Conservation (phyloP, 1,139 yeast species). For the Kurtzmaniella quercitrusa region DNA sequence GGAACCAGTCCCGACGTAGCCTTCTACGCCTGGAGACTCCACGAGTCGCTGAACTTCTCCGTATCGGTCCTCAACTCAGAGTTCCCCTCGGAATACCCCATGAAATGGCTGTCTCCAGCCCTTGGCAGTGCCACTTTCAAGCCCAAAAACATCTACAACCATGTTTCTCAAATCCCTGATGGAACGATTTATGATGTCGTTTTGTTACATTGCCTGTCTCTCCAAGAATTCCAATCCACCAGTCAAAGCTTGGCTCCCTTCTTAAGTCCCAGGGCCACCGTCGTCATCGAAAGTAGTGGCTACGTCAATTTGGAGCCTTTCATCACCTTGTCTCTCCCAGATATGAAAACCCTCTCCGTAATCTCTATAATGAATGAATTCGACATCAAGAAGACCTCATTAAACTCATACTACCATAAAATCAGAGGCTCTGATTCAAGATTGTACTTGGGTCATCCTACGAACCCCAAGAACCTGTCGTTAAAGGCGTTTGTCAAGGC, state of each 20-base stretch:
- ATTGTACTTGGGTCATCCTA: slow-evolving; percentile 31
- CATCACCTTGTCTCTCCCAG: slow-evolving; percentile 35
- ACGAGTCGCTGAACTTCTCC: slow-evolving; percentile 32
- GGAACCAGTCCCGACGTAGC: slow-evolving; percentile 48
- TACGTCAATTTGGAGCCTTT: slow-evolving; percentile 71
- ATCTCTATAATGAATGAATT: slow-evolving; percentile 63
- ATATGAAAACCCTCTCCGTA: slow-evolving; percentile 33
- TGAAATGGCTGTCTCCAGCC: slow-evolving; percentile 8
- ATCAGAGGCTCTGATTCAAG: slow-evolving; percentile 32
- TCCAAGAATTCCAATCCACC: slow-evolving; percentile 38
- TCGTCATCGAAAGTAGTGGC: slow-evolving; percentile 66
- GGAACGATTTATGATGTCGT: slow-evolving; percentile 28
- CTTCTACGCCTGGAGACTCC: slow-evolving; percentile 49
- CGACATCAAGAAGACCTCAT: slow-evolving; percentile 46
- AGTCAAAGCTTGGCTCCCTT: slow-evolving; percentile 24
- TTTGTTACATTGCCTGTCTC: slow-evolving; percentile 31
- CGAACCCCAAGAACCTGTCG: slow-evolving; percentile 10
- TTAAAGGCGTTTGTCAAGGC: slow-evolving; percentile 30
- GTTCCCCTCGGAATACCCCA: slow-evolving; percentile 3
- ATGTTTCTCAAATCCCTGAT: slow-evolving; percentile 16
- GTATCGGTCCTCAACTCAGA: slow-evolving; percentile 30
- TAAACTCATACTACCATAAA: slow-evolving; percentile 22
- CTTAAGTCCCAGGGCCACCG: slow-evolving; percentile 35
- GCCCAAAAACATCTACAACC: slow-evolving; percentile 19
- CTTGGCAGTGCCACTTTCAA: slow-evolving; percentile 2